Percentiles rank a stretch among this genome's conserved stretches.
phyloP scores from a whole-genome alignment of 257 asterid genomes.

The Przewalskia tangutica region DNA sequence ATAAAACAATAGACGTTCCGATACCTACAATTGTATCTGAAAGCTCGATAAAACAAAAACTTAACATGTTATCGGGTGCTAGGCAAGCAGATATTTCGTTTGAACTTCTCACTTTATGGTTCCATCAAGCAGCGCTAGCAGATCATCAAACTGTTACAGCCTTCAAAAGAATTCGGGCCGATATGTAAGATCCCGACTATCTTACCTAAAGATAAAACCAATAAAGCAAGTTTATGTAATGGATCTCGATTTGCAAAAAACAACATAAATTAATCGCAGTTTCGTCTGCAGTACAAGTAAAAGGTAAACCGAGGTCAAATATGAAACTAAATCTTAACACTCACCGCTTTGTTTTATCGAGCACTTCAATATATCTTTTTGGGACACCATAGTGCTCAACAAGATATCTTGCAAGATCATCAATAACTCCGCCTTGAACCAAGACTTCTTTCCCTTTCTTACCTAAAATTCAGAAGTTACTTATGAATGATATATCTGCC shows the following conservation, averaged over 20 bases:
- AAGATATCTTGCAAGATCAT: conserved; percentile 74
- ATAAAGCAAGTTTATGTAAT: neutral
- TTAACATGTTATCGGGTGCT: neutral
- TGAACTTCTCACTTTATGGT: neutral
- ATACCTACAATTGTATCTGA: neutral
- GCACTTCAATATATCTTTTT: conserved; percentile 82
- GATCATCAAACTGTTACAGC: neutral
- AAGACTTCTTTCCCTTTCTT: conserved; percentile 87
- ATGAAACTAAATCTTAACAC: conserved; percentile 19
- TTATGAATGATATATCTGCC: neutral
- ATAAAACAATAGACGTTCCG: neutral
- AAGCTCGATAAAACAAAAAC: neutral
- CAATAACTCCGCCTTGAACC: conserved; percentile 94
- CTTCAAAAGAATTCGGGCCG: neutral
- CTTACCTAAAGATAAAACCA: neutral
- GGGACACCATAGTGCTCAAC: conserved; percentile 78
- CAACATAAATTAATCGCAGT: neutral
- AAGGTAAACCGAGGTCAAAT: neutral
- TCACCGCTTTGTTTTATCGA: conserved; percentile 81
- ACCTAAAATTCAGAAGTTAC: conserved; percentile 30
- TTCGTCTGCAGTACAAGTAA: neutral
- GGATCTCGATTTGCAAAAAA: neutral
- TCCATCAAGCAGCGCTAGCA: neutral
- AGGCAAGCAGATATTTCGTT: neutral
- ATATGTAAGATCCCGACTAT: neutral